Evolutionary conservation across 306 rosid species (phyloP), one percentile per base, ranked within the genome.

Genomic region (Coriaria nepalensis): DNA sequence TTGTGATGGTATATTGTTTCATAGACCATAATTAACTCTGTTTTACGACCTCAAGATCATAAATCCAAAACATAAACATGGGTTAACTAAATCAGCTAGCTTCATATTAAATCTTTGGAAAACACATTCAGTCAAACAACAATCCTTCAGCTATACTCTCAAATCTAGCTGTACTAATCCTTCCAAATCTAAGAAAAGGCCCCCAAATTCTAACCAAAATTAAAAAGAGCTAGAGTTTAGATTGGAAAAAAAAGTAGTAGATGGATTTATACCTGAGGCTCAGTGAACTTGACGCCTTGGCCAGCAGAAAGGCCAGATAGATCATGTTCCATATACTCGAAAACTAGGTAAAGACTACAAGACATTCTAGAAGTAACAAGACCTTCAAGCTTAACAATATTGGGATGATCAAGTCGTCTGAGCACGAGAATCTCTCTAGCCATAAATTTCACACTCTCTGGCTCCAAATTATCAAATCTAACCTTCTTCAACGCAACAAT

Each of bases 381-480:
- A 2, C 98, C 98, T 66, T 90, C 87, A 8, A 90, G 98, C 80
- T 85, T 90, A 47, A 90, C 45, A 52, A 90, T 92, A 79, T 90
- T 90, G 46, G 98, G 98, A 61, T 90, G 98, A 68, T 90, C 98
- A 63, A 90, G 98, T 64, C 62, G 76, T 55, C 90, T 70, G 59
- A 90, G 67, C 43, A 85, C 83, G 60, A 85, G 73, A 65, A 90
- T 90, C 77, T 90, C 98, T 53, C 98, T 81, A 13, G 98, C 98
- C 98, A 90, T 90, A 73, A 90, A 90, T 67, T 80, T 90, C 48
- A 90, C 95, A 68, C 98, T 90, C 74, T 90, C 98, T 9, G 95
- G 94, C 64, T 90, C 98, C 73, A 85, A 69, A 65, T 72, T 81
- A 58, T 90, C 98, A 62, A 90, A 90, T 64, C 98, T 77, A 63